These are phyloP conservation scores for Vaccinium corymbosum DNA, from an alignment of 148 eudicot species.

Conservation along the genomic window DNA sequence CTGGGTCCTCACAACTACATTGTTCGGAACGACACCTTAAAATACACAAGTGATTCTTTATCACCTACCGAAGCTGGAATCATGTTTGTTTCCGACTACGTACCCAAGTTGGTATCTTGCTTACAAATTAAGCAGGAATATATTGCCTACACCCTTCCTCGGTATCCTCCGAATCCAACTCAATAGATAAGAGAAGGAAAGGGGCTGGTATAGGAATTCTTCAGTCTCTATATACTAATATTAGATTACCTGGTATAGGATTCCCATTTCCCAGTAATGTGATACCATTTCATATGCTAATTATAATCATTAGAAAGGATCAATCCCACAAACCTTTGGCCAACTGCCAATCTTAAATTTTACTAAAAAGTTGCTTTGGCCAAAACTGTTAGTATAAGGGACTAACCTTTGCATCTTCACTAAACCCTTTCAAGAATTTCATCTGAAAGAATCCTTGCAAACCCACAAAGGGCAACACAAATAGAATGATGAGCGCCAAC, in stretches of 20 bases:
- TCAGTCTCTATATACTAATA: neutral
- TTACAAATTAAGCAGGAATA: neutral
- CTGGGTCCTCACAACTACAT: neutral
- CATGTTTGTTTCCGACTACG: neutral
- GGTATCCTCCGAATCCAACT: neutral
- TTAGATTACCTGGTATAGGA: neutral
- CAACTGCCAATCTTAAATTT: neutral
- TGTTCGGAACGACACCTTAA: neutral
- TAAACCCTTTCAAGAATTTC: conserved; percentile 60
- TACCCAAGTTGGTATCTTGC: neutral
- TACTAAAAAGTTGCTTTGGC: neutral
- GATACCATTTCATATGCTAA: neutral
- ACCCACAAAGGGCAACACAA: conserved; percentile 56
- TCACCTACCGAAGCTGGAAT: neutral
- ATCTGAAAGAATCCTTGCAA: conserved; percentile 57
- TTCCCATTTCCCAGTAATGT: neutral
- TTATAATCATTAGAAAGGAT: neutral
- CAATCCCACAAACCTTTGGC: neutral
- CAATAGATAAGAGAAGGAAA: neutral
- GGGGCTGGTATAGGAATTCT: neutral
- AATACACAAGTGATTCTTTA: neutral
- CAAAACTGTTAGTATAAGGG: neutral
- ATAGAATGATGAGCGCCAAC: conserved; percentile 58
- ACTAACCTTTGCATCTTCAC: conserved; percentile 74
- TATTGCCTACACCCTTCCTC: neutral